phyloP scores from a whole-genome alignment of 495 filamentous ascomycete species.

The Penicillium verhagenii region DNA sequence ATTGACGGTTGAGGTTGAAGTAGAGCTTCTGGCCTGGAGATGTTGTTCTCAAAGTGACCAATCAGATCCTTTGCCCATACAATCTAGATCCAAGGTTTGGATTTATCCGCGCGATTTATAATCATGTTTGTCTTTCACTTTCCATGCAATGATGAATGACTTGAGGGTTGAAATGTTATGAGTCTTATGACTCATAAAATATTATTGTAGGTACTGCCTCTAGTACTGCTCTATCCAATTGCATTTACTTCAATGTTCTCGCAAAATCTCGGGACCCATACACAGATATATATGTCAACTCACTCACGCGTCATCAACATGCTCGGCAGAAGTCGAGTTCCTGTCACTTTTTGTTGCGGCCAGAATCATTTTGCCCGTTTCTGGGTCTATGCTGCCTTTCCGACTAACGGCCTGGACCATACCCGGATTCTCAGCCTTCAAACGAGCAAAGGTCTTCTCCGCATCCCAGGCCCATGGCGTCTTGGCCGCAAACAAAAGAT shows the following conservation, averaged over 20 bases:
- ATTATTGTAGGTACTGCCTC: no score
- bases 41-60: slow-evolving; percentile 33
- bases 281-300: no score
- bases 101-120: not conserved
- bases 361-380: slow-evolving; percentile 35
- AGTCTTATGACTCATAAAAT: not conserved
- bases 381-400: slow-evolving; percentile 50
- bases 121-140: no score
- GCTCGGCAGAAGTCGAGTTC: slow-evolving; percentile 19
- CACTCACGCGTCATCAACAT: slow-evolving; percentile 25
- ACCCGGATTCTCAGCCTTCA: slow-evolving; percentile 55
- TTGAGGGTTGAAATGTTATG: no score
- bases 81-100: not conserved
- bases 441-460: slow-evolving; percentile 53
- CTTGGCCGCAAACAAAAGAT: slow-evolving; percentile 60
- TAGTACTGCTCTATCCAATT: no score
- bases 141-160: no score
- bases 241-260: no score
- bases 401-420: slow-evolving; percentile 42
- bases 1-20: not conserved
- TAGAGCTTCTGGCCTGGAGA: not conserved
- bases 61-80: slow-evolving; percentile 17
- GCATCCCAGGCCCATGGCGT: slow-evolving; percentile 65
- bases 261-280: no score
- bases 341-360: slow-evolving; percentile 16